phyloP scores from a whole-genome alignment of 1,284 basidiomycete species.

The Puccinia horiana region DNA sequence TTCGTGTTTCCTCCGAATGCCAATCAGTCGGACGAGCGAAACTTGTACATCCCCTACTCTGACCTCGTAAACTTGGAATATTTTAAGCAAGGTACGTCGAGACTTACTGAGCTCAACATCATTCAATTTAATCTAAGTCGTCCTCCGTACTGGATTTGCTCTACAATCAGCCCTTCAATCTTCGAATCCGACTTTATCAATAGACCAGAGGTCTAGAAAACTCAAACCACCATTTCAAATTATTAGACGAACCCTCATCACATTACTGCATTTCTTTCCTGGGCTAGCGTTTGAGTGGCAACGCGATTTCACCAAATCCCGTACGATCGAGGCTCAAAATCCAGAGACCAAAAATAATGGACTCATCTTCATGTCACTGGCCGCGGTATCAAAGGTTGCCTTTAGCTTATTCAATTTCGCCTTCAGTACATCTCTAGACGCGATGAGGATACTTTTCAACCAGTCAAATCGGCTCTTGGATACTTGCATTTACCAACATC shows the following conservation, averaged over 20 bases:
- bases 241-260: background rate
- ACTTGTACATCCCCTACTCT: background rate
- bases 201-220: background rate
- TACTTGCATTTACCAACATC: background rate
- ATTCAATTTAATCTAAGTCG: background rate
- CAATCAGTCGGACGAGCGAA: background rate
- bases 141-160: background rate
- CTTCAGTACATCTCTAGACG: background rate
- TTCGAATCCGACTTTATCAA: background rate
- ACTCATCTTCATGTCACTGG: background rate
- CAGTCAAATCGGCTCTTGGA: background rate
- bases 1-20: slow-evolving; percentile 19
- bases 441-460: slow-evolving; percentile 1
- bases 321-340: background rate
- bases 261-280: background rate
- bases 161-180: background rate
- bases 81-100: slow-evolving; percentile 20
- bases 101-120: background rate
- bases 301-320: background rate
- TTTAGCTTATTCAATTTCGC: background rate
- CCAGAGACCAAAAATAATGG: background rate
- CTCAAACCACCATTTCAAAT: background rate
- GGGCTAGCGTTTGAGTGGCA: background rate
- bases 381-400: background rate
- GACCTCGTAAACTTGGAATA: background rate